Evolutionary conservation across 768 basidiomycete genomes (phyloP).

Genomic region (Glaciozyma antarctica): DNA sequence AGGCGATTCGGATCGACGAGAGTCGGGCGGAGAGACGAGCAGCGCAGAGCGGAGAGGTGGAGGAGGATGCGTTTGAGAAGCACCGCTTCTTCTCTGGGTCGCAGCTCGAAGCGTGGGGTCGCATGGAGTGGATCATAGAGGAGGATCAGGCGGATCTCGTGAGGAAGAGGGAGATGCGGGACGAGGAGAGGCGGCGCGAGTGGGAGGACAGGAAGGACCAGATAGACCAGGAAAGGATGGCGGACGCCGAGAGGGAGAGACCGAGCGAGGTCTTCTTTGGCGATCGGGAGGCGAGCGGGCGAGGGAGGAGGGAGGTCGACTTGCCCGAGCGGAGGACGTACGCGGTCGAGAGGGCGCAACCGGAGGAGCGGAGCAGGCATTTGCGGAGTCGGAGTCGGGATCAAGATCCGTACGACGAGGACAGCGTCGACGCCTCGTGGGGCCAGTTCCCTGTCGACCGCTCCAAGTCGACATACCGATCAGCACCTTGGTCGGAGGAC

Average conservation of each 20-base stretch:
- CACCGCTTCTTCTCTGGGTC: slow-evolving; percentile 1
- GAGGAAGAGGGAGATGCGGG: not conserved
- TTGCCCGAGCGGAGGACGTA: not conserved
- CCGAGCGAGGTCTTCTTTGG: not conserved
- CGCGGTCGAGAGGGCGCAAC: too few relatives aligned
- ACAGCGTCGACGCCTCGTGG: not conserved
- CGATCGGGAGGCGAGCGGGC: not conserved
- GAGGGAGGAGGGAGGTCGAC: not conserved
- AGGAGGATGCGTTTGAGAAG: not conserved
- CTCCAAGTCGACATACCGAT: not conserved
- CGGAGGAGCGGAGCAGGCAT: too few relatives aligned
- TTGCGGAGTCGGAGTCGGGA: too few relatives aligned
- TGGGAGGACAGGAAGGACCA: not conserved
- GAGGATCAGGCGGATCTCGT: slow-evolving; percentile 7
- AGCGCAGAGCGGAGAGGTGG: not conserved
- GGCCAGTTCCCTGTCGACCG: not conserved
- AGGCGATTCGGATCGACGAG: slow-evolving; percentile 12
- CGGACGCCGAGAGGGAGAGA: not conserved
- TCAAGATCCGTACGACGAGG: not conserved
- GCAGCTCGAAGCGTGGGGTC: slow-evolving; percentile 9
- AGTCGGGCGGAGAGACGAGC: slow-evolving; percentile 9
- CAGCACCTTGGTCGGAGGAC: too few relatives aligned
- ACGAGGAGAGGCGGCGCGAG: not conserved
- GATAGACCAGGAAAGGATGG: not conserved
- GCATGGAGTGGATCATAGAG: slow-evolving; percentile 22